Evolutionary conservation across 2,329 filamentous ascomycete genomes (phyloP).

Genomic region (Exophiala alcalophila): DNA sequence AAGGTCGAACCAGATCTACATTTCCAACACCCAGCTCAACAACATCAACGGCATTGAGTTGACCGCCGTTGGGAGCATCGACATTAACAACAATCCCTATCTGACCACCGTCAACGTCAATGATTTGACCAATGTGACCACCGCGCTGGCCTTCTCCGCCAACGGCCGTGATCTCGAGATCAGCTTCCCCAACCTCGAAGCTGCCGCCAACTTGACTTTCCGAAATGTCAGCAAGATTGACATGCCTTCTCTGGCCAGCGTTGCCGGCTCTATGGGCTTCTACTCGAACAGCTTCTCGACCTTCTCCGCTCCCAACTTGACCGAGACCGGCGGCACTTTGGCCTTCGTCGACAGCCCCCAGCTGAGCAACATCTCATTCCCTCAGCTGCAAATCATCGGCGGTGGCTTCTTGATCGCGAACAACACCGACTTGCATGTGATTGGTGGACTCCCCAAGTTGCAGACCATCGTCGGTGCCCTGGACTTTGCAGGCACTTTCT

Average conservation of each 20-base stretch:
- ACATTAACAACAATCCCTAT: slow-evolving; percentile 87
- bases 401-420: slow-evolving; percentile 85
- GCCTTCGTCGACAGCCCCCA: slow-evolving; percentile 56
- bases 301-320: slow-evolving; percentile 48
- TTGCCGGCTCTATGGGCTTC: slow-evolving; percentile 80
- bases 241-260: slow-evolving; percentile 67
- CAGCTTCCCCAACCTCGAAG: slow-evolving; percentile 72
- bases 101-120: slow-evolving; percentile 70
- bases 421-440: slow-evolving; percentile 69
- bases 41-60: slow-evolving; percentile 79
- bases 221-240: slow-evolving; percentile 72
- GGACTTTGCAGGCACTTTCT: slow-evolving; percentile 79
- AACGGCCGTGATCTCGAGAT: slow-evolving; percentile 73
- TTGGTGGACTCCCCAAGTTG: slow-evolving; percentile 68
- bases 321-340: slow-evolving; percentile 49
- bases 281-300: slow-evolving; percentile 64
- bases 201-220: slow-evolving; percentile 77
- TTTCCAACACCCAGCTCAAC: slow-evolving; percentile 82
- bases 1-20: slow-evolving; percentile 65
- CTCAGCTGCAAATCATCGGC: slow-evolving; percentile 63
- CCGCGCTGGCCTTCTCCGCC: slow-evolving; percentile 68
- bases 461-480: slow-evolving; percentile 73
- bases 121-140: slow-evolving; percentile 71
- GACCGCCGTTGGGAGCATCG: slow-evolving; percentile 65
- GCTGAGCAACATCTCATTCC: slow-evolving; percentile 72